Base-by-base conservation (phyloP, 2,329 filamentous ascomycete species). In the Didymella sp. region DNA sequence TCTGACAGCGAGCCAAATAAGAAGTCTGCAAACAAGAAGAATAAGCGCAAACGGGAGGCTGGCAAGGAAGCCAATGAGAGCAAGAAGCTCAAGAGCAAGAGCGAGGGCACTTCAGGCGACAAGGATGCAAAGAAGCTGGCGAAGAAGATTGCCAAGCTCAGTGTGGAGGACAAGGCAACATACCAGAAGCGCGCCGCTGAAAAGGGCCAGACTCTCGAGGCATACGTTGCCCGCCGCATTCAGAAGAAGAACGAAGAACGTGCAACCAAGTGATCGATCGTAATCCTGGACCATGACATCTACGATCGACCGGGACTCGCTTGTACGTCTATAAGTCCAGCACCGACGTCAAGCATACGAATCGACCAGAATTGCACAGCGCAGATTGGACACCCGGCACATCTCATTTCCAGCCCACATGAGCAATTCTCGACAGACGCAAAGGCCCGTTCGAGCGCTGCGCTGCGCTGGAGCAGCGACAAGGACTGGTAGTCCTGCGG, bases 181-280 rank as follows among this genome's bases (percentile, higher is more conserved):
- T 77, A 76, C 62, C 67, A 67, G 30, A 52, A 66, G 15, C 72
- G 76, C 27, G 78, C 77, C 1, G 66, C 63, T 1, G 67, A 64
- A 17, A 79, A 79, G 61, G 68, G 72, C 12, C 68, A 78, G 40
- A 67, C 73, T 0, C 61, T 79, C 6, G 73, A 78, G 35, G 62
- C 66, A 13, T 79, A 75, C 51, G 56, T 73, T 25, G 59, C 66
- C n/a, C 67, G 71, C 15, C 69, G 73, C 24, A 68, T 74, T 13
- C 66, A 70, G 43, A 77, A 76, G 62, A 77, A 75, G 48, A 59
- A 50, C 0, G 62, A 63, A 25, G 64, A 67, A 49, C 63, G 56
- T 24, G 44, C 51, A 25, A 35, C 24, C 9, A 31, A 24, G 21
- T 56, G 43, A 56, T 35, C 13, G 2, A 25, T n/a, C 4, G 7